These are phyloP conservation scores for Chalaropsis thielavioides DNA, from an alignment of 2,329 filamentous ascomycete species.

Conservation along the genomic window DNA sequence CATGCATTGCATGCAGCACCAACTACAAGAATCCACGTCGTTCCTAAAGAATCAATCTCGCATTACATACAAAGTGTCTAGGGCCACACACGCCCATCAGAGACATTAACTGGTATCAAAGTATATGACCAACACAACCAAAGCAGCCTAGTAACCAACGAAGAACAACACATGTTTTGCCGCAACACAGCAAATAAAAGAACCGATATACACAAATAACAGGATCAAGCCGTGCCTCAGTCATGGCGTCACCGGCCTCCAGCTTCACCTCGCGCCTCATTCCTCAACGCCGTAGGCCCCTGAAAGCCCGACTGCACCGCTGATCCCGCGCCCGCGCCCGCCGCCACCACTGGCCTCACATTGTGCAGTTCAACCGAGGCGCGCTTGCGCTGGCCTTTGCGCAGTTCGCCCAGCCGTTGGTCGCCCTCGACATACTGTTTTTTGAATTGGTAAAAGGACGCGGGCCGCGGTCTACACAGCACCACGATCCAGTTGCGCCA, in stretches of 20 bases:
- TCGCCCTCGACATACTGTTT: conserved; percentile 61
- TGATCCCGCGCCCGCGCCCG: conserved; percentile 16
- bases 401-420: conserved; percentile 54
- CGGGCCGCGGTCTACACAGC: conserved; percentile 66
- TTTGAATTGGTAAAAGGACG: conserved; percentile 85
- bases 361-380: conserved; percentile 56
- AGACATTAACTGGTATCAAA: conserved; percentile 8
- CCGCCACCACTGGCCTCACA: conserved; percentile 21
- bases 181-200: neutral
- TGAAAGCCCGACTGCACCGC: conserved; percentile 34
- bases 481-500: conserved; percentile 70
- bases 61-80: neutral
- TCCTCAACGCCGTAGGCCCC: conserved; percentile 35
- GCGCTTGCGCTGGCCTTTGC: conserved; percentile 27
- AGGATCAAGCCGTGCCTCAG: neutral
- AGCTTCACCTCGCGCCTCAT: neutral
- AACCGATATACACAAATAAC: neutral
- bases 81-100: neutral
- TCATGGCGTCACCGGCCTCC: neutral
- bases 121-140: neutral
- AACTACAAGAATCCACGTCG: neutral
- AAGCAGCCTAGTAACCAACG: neutral
- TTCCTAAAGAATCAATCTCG: neutral
- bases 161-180: neutral
- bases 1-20: neutral